phyloP scores from a whole-genome alignment of 2,329 filamentous ascomycete genomes.

The Endocalyx cinctus region DNA sequence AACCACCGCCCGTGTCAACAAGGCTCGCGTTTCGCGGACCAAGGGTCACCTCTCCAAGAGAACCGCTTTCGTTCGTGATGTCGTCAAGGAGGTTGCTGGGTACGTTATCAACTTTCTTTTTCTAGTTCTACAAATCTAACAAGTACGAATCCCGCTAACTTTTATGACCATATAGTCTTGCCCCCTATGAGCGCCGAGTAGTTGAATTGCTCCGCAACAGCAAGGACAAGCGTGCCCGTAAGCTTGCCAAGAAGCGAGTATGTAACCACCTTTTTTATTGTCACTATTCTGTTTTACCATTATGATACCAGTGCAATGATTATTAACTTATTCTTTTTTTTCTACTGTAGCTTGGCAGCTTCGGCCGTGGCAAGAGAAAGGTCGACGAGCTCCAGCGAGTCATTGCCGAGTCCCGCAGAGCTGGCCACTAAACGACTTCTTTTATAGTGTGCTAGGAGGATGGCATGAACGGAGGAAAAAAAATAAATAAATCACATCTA shows the following conservation, averaged over 20 bases:
- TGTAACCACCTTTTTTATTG: constrained; percentile 32
- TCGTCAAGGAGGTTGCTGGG: constrained; percentile 98
- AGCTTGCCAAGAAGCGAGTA: constrained; percentile 99
- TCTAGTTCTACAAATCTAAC: too few relatives aligned
- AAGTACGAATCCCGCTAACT: too few relatives aligned
- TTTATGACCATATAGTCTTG: constrained; percentile 54
- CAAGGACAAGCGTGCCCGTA: constrained; percentile 98
- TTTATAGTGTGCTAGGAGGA: too few relatives aligned
- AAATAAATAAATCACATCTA: too few relatives aligned
- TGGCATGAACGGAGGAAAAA: too few relatives aligned
- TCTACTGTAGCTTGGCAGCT: constrained; percentile 77
- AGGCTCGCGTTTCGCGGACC: constrained; percentile 75
- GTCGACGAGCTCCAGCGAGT: constrained; percentile 98
- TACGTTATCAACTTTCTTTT: constrained; percentile 47
- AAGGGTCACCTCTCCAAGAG: constrained; percentile 97
- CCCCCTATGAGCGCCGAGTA: constrained; percentile 95
- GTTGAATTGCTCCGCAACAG: constrained; percentile 98
- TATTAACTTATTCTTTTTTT: too few relatives aligned
- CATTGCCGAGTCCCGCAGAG: constrained; percentile 87
- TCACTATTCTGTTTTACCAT: not conserved
- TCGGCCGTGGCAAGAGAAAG: constrained; percentile 98
- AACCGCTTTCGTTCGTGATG: constrained; percentile 92
- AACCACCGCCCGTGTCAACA: constrained; percentile 73
- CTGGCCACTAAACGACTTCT: constrained; percentile 52
- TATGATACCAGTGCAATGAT: too few relatives aligned